Evolutionary conservation across 2,329 filamentous ascomycete genomes (phyloP).

Genomic region (Alternaria brassicae): DNA sequence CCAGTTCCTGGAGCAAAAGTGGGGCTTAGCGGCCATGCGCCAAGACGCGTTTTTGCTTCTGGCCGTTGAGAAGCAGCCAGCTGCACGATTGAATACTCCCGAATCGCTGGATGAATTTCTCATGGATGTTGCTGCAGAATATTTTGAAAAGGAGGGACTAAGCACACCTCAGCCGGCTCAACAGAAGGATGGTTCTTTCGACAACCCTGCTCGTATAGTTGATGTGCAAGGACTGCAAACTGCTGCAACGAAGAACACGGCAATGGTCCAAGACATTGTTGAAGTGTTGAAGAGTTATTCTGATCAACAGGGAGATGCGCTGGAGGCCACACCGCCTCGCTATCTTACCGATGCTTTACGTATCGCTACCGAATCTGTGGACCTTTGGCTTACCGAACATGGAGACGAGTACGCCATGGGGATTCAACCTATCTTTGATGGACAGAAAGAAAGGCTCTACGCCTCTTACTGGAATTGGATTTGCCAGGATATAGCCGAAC

Average conservation of each 20-base stretch:
- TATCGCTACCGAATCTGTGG: too few relatives aligned
- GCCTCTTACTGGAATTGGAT: conserved; percentile 31
- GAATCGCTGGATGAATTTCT: conserved; percentile 19
- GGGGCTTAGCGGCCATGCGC: conserved; percentile 15
- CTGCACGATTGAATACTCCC: conserved; percentile 16
- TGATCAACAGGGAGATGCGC: conserved; percentile 19
- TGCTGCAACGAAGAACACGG: too few relatives aligned
- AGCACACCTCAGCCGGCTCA: conserved; percentile 3
- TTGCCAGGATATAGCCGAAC: conserved; percentile 27
- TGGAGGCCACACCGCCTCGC: conserved; percentile 21
- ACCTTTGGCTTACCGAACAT: conserved; percentile 26
- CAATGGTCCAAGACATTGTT: too few relatives aligned
- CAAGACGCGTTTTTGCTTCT: conserved; percentile 23
- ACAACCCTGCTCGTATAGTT: too few relatives aligned
- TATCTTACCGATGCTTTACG: too few relatives aligned
- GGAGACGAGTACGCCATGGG: conserved; percentile 24
- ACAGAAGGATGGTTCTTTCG: neutral
- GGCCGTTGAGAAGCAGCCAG: conserved; percentile 15
- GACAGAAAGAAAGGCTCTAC: conserved; percentile 23
- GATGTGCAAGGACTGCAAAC: conserved; percentile 2
- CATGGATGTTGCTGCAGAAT: conserved; percentile 11
- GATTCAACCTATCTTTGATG: conserved; percentile 24
- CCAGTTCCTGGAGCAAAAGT: neutral
- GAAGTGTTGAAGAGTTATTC: conserved; percentile 20
- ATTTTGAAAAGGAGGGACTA: conserved; percentile 16